Evolutionary conservation across 2,329 filamentous ascomycete species (phyloP).

Genomic region (Fusarium fujikuroi): DNA sequence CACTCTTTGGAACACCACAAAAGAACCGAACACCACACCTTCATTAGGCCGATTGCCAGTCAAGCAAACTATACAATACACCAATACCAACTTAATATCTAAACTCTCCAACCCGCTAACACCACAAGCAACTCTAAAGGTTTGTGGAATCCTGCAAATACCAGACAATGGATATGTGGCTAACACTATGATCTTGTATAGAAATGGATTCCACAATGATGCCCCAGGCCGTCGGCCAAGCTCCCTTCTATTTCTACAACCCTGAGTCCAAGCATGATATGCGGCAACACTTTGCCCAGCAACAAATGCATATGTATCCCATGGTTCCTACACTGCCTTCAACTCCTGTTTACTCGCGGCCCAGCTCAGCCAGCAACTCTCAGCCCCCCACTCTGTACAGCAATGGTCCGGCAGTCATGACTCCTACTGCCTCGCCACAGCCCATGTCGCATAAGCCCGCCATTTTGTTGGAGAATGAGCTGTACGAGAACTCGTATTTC

Average conservation of each 20-base stretch:
- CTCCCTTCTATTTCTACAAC: constrained; percentile 88
- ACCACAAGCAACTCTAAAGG: constrained; percentile 33
- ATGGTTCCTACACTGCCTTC: constrained; percentile 68
- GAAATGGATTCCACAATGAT: constrained; percentile 74
- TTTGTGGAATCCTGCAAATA: constrained; percentile 39
- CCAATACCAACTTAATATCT: constrained; percentile 43
- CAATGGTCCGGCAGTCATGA: constrained; percentile 72
- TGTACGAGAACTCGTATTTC: constrained; percentile 76
- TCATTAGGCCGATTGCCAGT: constrained; percentile 42
- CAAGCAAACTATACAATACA: constrained; percentile 43
- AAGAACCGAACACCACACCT: constrained; percentile 43
- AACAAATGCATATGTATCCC: constrained; percentile 67
- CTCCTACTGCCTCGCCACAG: constrained; percentile 80
- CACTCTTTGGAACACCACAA: constrained; percentile 51
- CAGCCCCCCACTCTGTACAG: constrained; percentile 68
- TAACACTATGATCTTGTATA: constrained; percentile 33
- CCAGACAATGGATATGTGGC: constrained; percentile 23
- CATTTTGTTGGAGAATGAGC: constrained; percentile 82
- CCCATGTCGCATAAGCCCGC: constrained; percentile 79
- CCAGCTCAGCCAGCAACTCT: constrained; percentile 73
- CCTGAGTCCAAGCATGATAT: constrained; percentile 78
- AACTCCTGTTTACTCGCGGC: constrained; percentile 72
- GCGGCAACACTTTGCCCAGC: constrained; percentile 76
- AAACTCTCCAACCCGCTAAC: constrained; percentile 33
- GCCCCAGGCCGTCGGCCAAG: constrained; percentile 73